Evolutionary conservation across 495 filamentous ascomycete species (phyloP), one percentile per base, ranked within the genome.

Genomic region (Cryomyces minteri): DNA sequence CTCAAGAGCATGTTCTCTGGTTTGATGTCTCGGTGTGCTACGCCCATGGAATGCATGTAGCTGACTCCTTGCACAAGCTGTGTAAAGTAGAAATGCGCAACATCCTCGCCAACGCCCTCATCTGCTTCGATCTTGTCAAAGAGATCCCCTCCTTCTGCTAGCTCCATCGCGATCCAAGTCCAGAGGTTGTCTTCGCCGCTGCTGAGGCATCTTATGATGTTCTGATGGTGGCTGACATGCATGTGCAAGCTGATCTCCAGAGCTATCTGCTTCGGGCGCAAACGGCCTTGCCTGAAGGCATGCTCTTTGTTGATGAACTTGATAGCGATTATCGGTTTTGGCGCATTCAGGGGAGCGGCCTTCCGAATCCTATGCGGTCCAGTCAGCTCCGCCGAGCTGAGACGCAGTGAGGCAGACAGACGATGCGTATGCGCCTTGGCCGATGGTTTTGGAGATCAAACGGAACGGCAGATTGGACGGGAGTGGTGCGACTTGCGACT

Each of bases 61-160:
- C 80, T 77, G 40, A 99, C 82, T 2, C 86, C 92, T 48, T 76
- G 78, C 53, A 95, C 72, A 41, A 99, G 70, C 59, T 99, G 92
- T 1, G 77, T 74, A 62, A 99, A 99, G 62, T 95, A 99, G 43
- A 95, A 74, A 54, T 96, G 90, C 31, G 88, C 88, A 53, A 99
- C 80, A 61, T 94, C 84, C 61, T 94, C 82, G 7, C 76, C 72
- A 8, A 95, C 82, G 45, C 92, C 90, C 31, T 85, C 82, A 61
- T 98, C 90, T 4, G 90, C 86, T 61, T 98, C 90, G 56, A 98
- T 95, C 67, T 98, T 98, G 72, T 98, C 90, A 65, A 99, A 99
- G 9, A 99, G 73, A 59, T 99, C 90, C 10, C 90, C 90, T 38
- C 90, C 90, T 50, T 88, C 84, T 39, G 90, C 90, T 53, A 84